Base-by-base conservation (phyloP, 345 rosid species). In the Brassica nigra region DNA sequence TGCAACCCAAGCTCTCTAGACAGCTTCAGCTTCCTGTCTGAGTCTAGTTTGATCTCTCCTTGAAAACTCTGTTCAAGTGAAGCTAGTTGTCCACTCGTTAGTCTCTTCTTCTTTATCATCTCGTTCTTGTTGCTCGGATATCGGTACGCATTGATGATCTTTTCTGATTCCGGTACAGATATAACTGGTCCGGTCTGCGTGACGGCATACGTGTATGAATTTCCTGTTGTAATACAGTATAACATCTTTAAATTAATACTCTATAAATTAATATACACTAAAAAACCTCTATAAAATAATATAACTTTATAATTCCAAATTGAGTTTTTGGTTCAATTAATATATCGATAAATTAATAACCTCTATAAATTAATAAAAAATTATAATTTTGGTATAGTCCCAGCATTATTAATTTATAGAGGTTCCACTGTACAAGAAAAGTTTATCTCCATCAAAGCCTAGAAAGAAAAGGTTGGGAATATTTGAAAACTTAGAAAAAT, bases 21-120 rank as follows among this genome's bases (percentile, higher is more conserved):
- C 62, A 94, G 87, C 86, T 85, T 89, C 86, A 90, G 84, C 68
- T 94, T 91, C 84, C 94, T 73, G 34, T 90, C 94, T 33, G 98
- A 94, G 31, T 94, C 97, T 73, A 94, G 55, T 88, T 94, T 94
- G 39, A 88, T 84, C 83, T 92, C 98, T 81, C 89, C 98, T 68
- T 88, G 94, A 77, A 94, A 94, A 81, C 90, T 89, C 42, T 84
- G 84, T 84, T 94, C 98, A 42, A 94, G 78, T 1, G 91, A 86
- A 6, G 90, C 94, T 63, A 94, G 74, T 82, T 94, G 98, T 14
- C 84, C 92, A 63, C 80, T 88, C 11, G 93, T 87, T 78, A 90
- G 76, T 77, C 89, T 85, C 86, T 90, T 94, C 86, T 94, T 92
- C 92, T 84, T 90, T 20, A 68, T 87, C 88, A 62, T 80, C 78